Conservation (phyloP, 768 basidiomycete genomes). For the Phlebiopsis gigantea region DNA sequence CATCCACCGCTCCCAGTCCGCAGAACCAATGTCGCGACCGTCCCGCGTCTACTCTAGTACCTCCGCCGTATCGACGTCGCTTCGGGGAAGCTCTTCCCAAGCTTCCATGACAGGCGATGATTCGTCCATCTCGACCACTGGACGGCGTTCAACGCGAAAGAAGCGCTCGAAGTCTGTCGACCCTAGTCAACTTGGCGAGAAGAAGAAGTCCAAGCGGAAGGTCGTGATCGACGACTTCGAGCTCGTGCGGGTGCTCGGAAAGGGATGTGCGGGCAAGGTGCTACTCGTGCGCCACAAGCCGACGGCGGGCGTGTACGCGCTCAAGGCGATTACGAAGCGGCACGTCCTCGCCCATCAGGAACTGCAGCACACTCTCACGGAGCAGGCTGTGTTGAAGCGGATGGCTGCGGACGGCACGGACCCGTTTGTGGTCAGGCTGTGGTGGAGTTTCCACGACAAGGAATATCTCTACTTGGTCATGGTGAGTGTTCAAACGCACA, state of each 20-base stretch:
- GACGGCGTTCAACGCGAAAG: slow-evolving; percentile 39
- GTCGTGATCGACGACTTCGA: slow-evolving; percentile 90
- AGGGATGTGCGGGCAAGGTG: slow-evolving; percentile 97
- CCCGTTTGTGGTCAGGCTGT: slow-evolving; percentile 92
- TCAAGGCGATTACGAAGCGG: slow-evolving; percentile 97
- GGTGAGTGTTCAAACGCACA: slow-evolving; percentile 39
- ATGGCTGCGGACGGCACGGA: slow-evolving; percentile 88
- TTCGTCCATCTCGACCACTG: slow-evolving; percentile 61
- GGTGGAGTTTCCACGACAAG: slow-evolving; percentile 98
- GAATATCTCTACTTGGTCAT: slow-evolving; percentile 97
- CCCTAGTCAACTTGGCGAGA: slow-evolving; percentile 39
- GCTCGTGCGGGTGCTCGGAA: slow-evolving; percentile 94
- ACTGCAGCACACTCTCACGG: slow-evolving; percentile 91
- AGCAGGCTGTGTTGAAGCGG: slow-evolving; percentile 90
- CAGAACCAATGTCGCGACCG: slow-evolving; percentile 63
- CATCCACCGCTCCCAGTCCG: slow-evolving; percentile 76
- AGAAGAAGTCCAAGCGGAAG: slow-evolving; percentile 56
- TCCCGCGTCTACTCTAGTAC: slow-evolving; percentile 49
- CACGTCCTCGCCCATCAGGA: slow-evolving; percentile 97
- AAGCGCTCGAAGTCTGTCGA: slow-evolving; percentile 47
- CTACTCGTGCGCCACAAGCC: slow-evolving; percentile 81
- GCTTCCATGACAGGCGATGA: slow-evolving; percentile 55
- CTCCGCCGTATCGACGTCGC: slow-evolving; percentile 35
- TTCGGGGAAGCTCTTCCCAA: slow-evolving; percentile 39
- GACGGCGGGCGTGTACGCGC: slow-evolving; percentile 71